A percentile compares a stretch with the other conserved stretches of the same genome.
Evolutionary conservation across 805 yeast genomes (phyloP).

Genomic region (Zygosaccharomyces bailii): DNA sequence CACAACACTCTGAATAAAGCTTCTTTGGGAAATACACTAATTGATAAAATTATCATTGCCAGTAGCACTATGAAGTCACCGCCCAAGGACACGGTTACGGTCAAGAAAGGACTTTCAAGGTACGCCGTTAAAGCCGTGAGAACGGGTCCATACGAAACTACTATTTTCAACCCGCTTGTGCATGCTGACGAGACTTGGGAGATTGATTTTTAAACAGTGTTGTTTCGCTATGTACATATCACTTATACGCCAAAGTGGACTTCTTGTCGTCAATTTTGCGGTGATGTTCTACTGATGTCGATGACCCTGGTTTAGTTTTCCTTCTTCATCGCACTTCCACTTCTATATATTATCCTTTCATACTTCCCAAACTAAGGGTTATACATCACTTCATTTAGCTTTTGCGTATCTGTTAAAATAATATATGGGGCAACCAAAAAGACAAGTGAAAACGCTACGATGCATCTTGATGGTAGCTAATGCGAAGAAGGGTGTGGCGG

Average conservation of each 20-base stretch:
- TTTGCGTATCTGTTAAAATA: no score
- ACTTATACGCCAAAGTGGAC: no score
- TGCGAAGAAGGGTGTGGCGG: no score
- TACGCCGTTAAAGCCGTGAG: conserved; percentile 37
- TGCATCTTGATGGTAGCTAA: no score
- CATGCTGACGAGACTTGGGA: conserved; percentile 47
- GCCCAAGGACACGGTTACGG: conserved; percentile 17
- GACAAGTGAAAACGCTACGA: no score
- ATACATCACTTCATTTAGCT: no score
- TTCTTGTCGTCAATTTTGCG: no score
- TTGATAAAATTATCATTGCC: conserved; percentile 56
- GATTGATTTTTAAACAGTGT: conserved; percentile 31
- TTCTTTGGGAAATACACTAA: conserved; percentile 36
- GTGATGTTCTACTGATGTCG: no score
- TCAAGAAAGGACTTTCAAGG: conserved; percentile 39
- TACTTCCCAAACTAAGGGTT: no score
- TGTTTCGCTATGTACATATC: not conserved
- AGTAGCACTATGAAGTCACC: conserved; percentile 28
- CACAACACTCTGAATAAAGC: conserved; percentile 27
- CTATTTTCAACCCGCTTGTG: conserved; percentile 52
- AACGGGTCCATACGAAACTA: conserved; percentile 16
- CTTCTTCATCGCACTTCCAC: not conserved
- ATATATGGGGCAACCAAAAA: no score
- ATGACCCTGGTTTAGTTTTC: no score
- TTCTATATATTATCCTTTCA: no score